phyloP scores from a whole-genome alignment of 306 rosid genomes.

The Rosa lucieae region DNA sequence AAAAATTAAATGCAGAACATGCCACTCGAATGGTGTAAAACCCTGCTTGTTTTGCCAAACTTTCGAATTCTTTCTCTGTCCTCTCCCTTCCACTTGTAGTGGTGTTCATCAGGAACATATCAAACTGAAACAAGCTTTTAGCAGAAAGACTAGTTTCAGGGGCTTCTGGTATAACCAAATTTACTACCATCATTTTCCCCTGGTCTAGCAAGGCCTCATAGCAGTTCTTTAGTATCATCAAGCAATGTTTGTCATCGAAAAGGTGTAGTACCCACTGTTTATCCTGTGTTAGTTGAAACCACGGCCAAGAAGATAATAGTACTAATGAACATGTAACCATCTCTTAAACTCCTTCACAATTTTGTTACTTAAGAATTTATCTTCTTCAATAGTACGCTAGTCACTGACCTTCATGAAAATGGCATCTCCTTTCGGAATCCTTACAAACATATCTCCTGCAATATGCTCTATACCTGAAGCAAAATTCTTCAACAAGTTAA shows the following conservation, averaged over 20 bases:
- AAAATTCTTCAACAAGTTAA: background rate
- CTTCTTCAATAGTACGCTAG: background rate
- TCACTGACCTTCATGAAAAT: conserved; percentile 30
- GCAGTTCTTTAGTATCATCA: conserved; percentile 23
- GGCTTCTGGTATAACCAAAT: conserved; percentile 28
- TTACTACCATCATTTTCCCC: conserved; percentile 28
- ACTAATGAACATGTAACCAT: too few relatives aligned
- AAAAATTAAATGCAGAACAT: conserved; percentile 14
- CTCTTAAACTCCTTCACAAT: too few relatives aligned
- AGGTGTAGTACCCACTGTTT: conserved; percentile 26
- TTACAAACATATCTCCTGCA: conserved; percentile 28
- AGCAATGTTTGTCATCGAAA: conserved; percentile 17
- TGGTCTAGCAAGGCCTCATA: conserved; percentile 21
- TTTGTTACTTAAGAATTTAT: too few relatives aligned
- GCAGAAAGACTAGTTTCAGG: conserved; percentile 22
- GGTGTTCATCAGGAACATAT: conserved; percentile 25
- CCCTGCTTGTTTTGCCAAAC: conserved; percentile 29
- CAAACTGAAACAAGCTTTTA: conserved; percentile 27
- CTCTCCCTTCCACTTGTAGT: conserved; percentile 12
- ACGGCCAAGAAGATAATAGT: too few relatives aligned
- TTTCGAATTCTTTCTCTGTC: conserved; percentile 10
- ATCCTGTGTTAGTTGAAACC: background rate
- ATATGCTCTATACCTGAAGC: conserved; percentile 25
- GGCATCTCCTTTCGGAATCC: conserved; percentile 31
- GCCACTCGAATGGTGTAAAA: conserved; percentile 20